phyloP scores from a whole-genome alignment of 179 eudicot species.

The Beta macrorhiza region DNA sequence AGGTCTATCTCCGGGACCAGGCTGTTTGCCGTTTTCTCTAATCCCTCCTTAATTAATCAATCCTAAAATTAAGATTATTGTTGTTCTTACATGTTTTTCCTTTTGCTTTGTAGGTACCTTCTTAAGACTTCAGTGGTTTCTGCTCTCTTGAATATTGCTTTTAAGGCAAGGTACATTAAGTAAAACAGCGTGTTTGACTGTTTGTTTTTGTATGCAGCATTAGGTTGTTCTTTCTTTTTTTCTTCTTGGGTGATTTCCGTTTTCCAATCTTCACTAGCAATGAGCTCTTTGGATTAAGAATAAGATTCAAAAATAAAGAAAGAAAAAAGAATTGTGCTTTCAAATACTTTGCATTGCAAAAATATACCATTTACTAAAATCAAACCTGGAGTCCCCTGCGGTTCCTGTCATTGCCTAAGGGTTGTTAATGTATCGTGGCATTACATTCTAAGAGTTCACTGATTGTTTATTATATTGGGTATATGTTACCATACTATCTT shows the following conservation, averaged over 20 bases:
- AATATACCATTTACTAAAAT: no score
- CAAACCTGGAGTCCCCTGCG: neutral
- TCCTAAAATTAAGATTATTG: neutral
- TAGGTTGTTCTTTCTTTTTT: neutral
- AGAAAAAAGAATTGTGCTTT: no score
- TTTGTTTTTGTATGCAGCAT: neutral
- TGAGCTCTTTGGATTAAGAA: no score
- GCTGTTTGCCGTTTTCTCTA: neutral
- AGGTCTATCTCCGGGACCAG: neutral
- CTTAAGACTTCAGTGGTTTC: constrained; percentile 68
- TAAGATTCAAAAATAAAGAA: no score
- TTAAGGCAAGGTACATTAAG: constrained; percentile 52
- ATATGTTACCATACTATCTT: neutral
- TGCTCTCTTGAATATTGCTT: constrained; percentile 47
- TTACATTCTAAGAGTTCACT: neutral
- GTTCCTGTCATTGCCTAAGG: neutral
- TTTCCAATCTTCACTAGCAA: no score
- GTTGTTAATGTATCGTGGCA: neutral
- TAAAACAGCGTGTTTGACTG: no score
- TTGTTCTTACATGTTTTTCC: constrained; percentile 7
- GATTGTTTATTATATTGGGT: neutral
- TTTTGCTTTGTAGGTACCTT: constrained; percentile 46
- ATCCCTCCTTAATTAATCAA: neutral
- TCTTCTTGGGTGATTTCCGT: no score
- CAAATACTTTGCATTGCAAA: no score